Percentiles rank a stretch among this genome's conserved stretches.
phyloP scores from a whole-genome alignment of 179 eudicot species.

The Silene vulgaris region DNA sequence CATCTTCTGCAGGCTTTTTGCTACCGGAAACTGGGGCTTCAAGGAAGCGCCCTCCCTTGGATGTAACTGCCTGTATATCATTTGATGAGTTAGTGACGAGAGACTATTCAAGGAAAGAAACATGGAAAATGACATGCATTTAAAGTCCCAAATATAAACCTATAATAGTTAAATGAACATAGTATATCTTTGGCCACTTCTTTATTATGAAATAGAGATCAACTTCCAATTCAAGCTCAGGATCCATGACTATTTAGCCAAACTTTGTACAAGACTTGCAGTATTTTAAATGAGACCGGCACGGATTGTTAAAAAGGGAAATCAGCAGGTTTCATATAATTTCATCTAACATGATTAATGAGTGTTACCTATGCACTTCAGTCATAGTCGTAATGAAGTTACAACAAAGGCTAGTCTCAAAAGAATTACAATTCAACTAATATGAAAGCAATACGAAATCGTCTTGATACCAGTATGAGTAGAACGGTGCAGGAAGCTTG shows the following conservation, averaged over 20 bases:
- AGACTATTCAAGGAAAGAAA: background rate
- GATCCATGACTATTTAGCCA: background rate
- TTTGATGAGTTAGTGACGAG: slow-evolving; percentile 2
- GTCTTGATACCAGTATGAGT: background rate
- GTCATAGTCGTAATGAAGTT: background rate
- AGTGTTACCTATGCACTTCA: background rate
- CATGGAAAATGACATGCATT: background rate
- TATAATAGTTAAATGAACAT: background rate
- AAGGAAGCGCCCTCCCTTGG: slow-evolving; percentile 79
- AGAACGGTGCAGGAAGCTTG: no score
- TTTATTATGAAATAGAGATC: background rate
- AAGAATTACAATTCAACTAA: background rate
- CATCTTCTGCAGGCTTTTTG: slow-evolving; percentile 99
- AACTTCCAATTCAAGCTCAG: background rate
- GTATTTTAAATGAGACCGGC: background rate
- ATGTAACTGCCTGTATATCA: slow-evolving; percentile 56
- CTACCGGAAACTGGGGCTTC: slow-evolving; percentile 99
- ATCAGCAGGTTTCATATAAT: background rate
- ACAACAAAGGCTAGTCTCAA: background rate
- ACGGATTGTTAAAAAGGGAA: background rate
- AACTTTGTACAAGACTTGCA: background rate
- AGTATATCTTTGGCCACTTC: background rate
- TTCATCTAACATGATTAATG: background rate
- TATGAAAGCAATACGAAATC: background rate
- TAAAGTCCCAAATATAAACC: background rate